Conservation (phyloP, 495 filamentous ascomycete species). For the Xylaria sp. region DNA sequence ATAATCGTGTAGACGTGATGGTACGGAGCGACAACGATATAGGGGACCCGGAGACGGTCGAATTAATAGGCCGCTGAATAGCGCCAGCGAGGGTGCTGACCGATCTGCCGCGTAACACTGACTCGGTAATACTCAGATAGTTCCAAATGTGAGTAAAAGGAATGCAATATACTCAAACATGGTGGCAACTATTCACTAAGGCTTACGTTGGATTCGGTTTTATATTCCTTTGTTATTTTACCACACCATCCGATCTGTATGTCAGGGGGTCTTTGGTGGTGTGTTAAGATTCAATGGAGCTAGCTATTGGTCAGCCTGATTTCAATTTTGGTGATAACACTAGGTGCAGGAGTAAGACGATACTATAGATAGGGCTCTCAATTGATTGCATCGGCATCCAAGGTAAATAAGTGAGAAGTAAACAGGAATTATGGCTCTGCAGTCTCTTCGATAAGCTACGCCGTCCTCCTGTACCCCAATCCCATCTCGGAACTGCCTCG, state of each 20-base stretch:
- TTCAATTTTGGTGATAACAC: not conserved
- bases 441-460: not conserved
- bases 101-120: too few relatives aligned
- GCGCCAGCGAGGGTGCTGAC: not conserved
- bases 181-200: not conserved
- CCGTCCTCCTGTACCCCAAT: not conserved
- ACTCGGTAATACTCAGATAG: not conserved
- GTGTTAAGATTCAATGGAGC: not conserved
- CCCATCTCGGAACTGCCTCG: not conserved
- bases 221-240: not conserved
- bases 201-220: not conserved
- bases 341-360: too few relatives aligned
- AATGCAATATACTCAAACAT: not conserved
- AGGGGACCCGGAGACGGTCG: not conserved
- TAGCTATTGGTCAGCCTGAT: not conserved
- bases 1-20: not conserved
- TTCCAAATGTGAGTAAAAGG: not conserved
- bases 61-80: not conserved
- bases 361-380: not conserved
- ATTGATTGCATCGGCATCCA: not conserved
- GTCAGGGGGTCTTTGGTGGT: not conserved
- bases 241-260: not conserved
- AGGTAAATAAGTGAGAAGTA: not conserved
- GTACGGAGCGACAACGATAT: not conserved
- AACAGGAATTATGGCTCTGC: not conserved